Evolutionary conservation across 805 yeast genomes (phyloP), one percentile per base, ranked within the genome.

Genomic region (Candida sithepensis): DNA sequence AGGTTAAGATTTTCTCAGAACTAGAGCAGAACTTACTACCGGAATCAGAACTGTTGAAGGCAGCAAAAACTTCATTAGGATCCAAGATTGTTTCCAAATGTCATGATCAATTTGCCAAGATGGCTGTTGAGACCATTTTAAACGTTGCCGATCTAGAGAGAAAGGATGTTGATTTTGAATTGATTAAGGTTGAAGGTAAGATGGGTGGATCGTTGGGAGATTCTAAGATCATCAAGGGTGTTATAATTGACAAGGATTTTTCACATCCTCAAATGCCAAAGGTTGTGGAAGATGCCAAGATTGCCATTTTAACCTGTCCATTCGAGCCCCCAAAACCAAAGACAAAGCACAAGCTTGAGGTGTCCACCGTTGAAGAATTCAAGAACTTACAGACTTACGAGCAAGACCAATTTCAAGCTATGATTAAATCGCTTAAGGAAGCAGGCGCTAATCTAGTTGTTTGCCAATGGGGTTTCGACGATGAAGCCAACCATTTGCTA

Each of bases 321-420:
- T 94, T 94, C 65, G 99, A 94, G 74, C 99, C 99, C 37, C 99
- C 99, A 60, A 94, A 94, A 72, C 99, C 99, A 57, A 94, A 94
- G 74, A 94, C 99, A 21, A 94, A 94, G 72, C 99, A 92, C 73
- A 92, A 92, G 77, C 77, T 92, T 60, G 96, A 92, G 66, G 92
- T 92, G 54, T 80, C 92, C 14, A 71, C 86, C n/a, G 97, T 90
- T 19, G 97, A 91, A 61, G 99, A 94, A 70, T 94, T 91, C 72
- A 80, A 85, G 67, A 85, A 81, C 53, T 78, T 94, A 64, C 99
- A 95, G 72, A 80, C 79, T 44, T 94, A 94, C 68, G 99, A 94
- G 74, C 92, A 85, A 58, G 83, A 85, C 54, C 90, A 89, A 67
- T 94, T 94, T 65, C 79, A 75, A 64, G 89, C 88, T 66, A 94